These are phyloP conservation scores for Beverwykella pulmonaria DNA, from an alignment of 495 filamentous ascomycete species.

Conservation along the genomic window DNA sequence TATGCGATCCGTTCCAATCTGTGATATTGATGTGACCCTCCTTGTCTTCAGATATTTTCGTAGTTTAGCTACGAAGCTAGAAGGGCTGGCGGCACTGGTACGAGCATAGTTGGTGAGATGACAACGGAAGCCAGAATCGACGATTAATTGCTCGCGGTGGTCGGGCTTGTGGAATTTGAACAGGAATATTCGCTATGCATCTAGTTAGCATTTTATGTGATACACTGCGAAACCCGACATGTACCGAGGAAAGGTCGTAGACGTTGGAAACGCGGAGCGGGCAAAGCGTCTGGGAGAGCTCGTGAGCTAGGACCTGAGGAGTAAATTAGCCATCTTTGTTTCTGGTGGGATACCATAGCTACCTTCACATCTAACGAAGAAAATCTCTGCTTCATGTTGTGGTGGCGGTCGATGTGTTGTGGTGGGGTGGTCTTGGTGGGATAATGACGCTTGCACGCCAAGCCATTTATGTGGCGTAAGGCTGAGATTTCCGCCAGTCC, in stretches of 20 bases:
- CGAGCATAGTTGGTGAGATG: conserved; percentile 89
- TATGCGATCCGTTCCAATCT: conserved; percentile 91
- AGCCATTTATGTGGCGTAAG: conserved; percentile 11
- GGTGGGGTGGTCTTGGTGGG: conserved; percentile 1
- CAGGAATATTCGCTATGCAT: conserved; percentile 77
- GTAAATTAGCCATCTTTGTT: conserved; percentile 31
- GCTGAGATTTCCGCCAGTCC: not conserved
- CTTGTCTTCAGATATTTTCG: conserved; percentile 87
- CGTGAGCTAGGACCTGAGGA: conserved; percentile 82
- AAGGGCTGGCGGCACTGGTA: conserved; percentile 78
- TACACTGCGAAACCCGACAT: not conserved
- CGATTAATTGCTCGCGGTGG: conserved; percentile 79
- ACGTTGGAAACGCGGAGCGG: conserved; percentile 85
- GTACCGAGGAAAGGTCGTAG: conserved; percentile 86
- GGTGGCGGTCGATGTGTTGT: not conserved
- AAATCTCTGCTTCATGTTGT: conserved; percentile 94
- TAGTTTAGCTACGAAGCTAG: conserved; percentile 76
- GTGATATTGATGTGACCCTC: conserved; percentile 74
- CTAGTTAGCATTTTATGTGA: conserved; percentile 11
- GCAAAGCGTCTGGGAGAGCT: conserved; percentile 75
- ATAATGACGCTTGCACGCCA: conserved; percentile 21
- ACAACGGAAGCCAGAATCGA: conserved; percentile 95
- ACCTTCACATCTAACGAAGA: conserved; percentile 91
- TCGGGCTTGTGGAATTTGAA: conserved; percentile 89
- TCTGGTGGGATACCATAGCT: conserved; percentile 17